phyloP scores from a whole-genome alignment of 2,329 filamentous ascomycete genomes.

The Xylariomycetidae sp. region DNA sequence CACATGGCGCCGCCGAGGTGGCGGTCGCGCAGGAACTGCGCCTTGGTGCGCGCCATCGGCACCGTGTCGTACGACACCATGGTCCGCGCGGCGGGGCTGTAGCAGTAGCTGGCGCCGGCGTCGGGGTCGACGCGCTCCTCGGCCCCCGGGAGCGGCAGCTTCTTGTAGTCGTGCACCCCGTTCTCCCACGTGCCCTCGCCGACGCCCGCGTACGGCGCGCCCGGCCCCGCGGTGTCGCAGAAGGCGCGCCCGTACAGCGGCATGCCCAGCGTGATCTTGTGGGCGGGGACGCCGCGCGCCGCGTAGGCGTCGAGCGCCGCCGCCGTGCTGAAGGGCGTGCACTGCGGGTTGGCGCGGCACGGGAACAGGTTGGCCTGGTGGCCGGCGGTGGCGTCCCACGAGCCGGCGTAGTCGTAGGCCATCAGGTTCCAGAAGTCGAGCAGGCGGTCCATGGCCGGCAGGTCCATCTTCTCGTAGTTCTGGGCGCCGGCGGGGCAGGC shows the following conservation, averaged over 20 bases:
- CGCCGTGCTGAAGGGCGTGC: conserved; percentile 74
- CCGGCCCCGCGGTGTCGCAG: conserved; percentile 68
- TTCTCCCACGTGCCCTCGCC: conserved; percentile 79
- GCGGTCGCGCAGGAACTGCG: conserved; percentile 59
- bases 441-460: conserved; percentile 57
- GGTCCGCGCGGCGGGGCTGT: conserved; percentile 53
- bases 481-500: conserved; percentile 57
- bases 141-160: conserved; percentile 63
- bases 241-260: conserved; percentile 88
- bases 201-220: conserved; percentile 61
- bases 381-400: conserved; percentile 65
- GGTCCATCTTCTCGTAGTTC: conserved; percentile 57
- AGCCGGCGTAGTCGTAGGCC: conserved; percentile 84
- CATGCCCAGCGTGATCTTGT: conserved; percentile 85
- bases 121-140: conserved; percentile 58
- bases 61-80: conserved; percentile 79
- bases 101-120: conserved; percentile 70
- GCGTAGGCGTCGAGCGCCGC: conserved; percentile 68
- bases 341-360: conserved; percentile 46
- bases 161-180: conserved; percentile 86
- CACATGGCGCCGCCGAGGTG: conserved; percentile 89
- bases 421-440: conserved; percentile 78
- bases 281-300: conserved; percentile 48
- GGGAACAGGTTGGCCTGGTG: conserved; percentile 78
- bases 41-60: conserved; percentile 62